A percentile compares a stretch with the other conserved stretches of the same genome.
Conservation (phyloP, 2,329 filamentous ascomycete genomes). For the Talaromyces sp. region DNA sequence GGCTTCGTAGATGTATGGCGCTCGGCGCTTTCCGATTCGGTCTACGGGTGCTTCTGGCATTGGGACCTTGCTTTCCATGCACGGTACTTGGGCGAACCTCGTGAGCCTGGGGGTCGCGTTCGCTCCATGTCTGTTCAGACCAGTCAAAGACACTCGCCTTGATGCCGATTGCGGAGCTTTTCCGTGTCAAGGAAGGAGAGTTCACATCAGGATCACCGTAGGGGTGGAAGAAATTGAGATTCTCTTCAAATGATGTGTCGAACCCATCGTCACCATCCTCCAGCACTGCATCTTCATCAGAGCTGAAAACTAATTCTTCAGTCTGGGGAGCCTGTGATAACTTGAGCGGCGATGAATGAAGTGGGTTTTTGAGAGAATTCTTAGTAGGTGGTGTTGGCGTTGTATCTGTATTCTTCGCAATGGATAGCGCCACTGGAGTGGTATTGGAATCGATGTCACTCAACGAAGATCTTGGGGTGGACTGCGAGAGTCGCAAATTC, state of each 20-base stretch:
- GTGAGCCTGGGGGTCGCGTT: conserved; percentile 53
- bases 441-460: conserved; percentile 23
- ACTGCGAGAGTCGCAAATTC: conserved; percentile 41
- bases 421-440: conserved; percentile 16
- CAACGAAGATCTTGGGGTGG: conserved; percentile 28
- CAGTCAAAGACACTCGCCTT: conserved; percentile 63
- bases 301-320: neutral
- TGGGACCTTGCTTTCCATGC: conserved; percentile 61
- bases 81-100: conserved; percentile 61
- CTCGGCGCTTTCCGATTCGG: conserved; percentile 58
- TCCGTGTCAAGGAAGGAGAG: conserved; percentile 18
- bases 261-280: conserved; percentile 9
- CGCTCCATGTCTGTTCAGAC: conserved; percentile 59
- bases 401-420: conserved; percentile 16
- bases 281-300: conserved; percentile 1
- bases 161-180: conserved; percentile 34
- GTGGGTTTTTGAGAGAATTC: neutral
- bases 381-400: conserved; percentile 16
- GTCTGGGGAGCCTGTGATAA: neutral
- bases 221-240: neutral
- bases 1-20: conserved; percentile 62
- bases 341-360: conserved; percentile 11
- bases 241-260: conserved; percentile 12
- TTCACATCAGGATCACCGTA: conserved; percentile 24
- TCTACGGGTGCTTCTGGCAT: conserved; percentile 57